These are phyloP conservation scores for Populus euphratica DNA, from an alignment of 345 rosid genomes.

Conservation along the genomic window DNA sequence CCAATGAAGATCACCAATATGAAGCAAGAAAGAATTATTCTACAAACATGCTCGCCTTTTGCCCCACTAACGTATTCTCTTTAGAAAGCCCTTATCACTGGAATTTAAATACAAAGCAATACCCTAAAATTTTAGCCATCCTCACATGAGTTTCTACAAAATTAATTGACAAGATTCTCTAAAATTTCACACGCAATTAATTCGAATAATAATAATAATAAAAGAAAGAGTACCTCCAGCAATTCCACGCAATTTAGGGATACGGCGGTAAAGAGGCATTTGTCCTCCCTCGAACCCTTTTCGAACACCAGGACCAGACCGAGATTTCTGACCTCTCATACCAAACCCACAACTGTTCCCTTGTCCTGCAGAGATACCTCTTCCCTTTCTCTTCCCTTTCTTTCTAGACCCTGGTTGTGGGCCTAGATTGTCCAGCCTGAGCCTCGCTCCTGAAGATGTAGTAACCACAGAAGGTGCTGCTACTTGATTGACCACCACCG, in stretches of 20 bases:
- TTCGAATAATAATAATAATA: neutral
- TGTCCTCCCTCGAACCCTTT: constrained; percentile 96
- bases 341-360: constrained; percentile 94
- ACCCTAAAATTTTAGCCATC: no score
- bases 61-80: no score
- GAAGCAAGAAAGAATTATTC: no score
- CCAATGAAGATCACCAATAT: no score
- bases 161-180: no score
- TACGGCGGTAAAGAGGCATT: constrained; percentile 85
- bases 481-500: constrained; percentile 36
- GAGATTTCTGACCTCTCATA: constrained; percentile 97
- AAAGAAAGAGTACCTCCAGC: constrained; percentile 64
- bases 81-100: no score
- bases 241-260: constrained; percentile 87
- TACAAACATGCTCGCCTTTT: no score
- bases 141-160: no score
- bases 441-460: constrained; percentile 31
- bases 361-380: constrained; percentile 88
- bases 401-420: constrained; percentile 93
- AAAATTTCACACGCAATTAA: no score
- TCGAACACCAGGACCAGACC: constrained; percentile 85
- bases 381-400: constrained; percentile 84
- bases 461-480: constrained; percentile 12
- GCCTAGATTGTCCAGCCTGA: constrained; percentile 74
- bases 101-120: no score